Conservation (phyloP, 805 yeast genomes). For the Clavispora asparagi region DNA sequence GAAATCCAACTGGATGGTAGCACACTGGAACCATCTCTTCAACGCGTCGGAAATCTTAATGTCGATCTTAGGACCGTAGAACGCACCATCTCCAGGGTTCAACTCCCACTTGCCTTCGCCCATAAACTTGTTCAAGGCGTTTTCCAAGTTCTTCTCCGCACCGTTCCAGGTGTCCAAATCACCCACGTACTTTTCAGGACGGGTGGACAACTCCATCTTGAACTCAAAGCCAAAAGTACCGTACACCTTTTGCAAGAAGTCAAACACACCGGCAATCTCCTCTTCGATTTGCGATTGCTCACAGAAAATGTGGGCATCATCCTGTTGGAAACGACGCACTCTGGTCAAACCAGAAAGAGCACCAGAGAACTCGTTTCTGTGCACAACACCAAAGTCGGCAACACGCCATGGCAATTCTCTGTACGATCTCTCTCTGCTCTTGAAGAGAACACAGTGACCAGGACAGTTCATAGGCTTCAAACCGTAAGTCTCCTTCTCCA, state of each 20-base stretch:
- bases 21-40: conserved; percentile 98
- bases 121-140: conserved; percentile 72
- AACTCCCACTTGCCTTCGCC: conserved; percentile 87
- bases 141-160: conserved; percentile 82
- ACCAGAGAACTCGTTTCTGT: conserved; percentile 94
- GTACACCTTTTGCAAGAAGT: conserved; percentile 78
- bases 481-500: conserved; percentile 93
- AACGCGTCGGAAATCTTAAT: conserved; percentile 92
- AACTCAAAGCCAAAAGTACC: conserved; percentile 93
- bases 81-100: conserved; percentile 97
- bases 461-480: conserved; percentile 94
- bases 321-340: conserved; percentile 98
- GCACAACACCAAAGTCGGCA: conserved; percentile 96
- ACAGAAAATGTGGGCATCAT: conserved; percentile 98
- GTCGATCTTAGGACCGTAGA: conserved; percentile 94
- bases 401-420: conserved; percentile 98
- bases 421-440: conserved; percentile 89
- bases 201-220: conserved; percentile 93
- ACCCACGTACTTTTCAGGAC: conserved; percentile 96
- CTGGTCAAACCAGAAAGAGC: conserved; percentile 88
- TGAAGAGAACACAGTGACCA: conserved; percentile 90
- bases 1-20: conserved; percentile 98
- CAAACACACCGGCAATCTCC: conserved; percentile 81
- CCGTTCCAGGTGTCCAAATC: conserved; percentile 89
- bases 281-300: conserved; percentile 81